Evolutionary conservation across 2,329 filamentous ascomycete species (phyloP).

Genomic region (Stachybotrys chartarum): DNA sequence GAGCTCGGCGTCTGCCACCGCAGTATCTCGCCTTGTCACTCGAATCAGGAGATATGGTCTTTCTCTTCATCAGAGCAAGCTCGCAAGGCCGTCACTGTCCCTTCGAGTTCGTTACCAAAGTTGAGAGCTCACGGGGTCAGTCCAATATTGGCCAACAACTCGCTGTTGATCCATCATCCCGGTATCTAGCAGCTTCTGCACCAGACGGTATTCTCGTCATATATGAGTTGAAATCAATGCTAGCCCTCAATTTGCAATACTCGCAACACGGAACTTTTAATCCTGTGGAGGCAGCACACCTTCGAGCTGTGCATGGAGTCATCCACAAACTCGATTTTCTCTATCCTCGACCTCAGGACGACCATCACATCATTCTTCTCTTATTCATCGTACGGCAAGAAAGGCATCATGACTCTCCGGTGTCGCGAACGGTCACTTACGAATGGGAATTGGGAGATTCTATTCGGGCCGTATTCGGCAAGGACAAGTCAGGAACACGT

Average conservation of each 20-base stretch:
- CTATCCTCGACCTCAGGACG: constrained; percentile 58
- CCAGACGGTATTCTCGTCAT: constrained; percentile 64
- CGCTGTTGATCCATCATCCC: constrained; percentile 70
- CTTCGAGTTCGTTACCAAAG: constrained; percentile 51
- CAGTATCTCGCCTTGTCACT: constrained; percentile 75
- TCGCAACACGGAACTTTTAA: constrained; percentile 34
- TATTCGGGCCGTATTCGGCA: constrained; percentile 35
- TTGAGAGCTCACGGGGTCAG: neutral
- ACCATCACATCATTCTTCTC: constrained; percentile 68
- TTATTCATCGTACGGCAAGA: constrained; percentile 48
- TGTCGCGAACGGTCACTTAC: constrained; percentile 47
- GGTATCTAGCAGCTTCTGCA: constrained; percentile 62
- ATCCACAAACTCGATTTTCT: constrained; percentile 86
- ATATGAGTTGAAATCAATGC: constrained; percentile 58
- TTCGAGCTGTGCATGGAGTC: constrained; percentile 54
- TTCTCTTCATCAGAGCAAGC: constrained; percentile 57
- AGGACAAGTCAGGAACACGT: constrained; percentile 41
- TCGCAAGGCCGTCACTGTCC: constrained; percentile 24
- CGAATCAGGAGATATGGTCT: constrained; percentile 65
- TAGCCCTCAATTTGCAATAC: constrained; percentile 43
- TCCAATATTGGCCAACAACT: constrained; percentile 47
- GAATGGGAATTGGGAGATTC: constrained; percentile 52
- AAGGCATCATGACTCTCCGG: constrained; percentile 10
- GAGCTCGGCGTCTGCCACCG: constrained; percentile 48
- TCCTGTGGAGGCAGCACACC: constrained; percentile 46